phyloP scores from a whole-genome alignment of 441 rosid genomes.

The Adansonia madagascariensis region DNA sequence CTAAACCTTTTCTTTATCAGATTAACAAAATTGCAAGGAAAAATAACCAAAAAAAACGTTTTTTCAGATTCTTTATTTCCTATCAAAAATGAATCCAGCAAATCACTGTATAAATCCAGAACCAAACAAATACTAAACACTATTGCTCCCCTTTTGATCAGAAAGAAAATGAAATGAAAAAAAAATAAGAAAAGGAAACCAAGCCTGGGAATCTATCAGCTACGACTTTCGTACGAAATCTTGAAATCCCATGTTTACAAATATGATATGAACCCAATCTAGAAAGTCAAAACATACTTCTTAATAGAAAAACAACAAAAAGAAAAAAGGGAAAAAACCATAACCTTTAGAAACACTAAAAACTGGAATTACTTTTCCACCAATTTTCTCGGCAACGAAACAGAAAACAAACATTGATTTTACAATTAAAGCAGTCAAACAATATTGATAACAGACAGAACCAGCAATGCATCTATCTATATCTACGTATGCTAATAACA shows the following conservation, averaged over 20 bases:
- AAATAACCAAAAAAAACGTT: too few species aligned
- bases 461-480: too few species aligned
- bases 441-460: neutral
- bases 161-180: conserved; percentile 4
- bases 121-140: neutral
- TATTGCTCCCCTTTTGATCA: conserved; percentile 2
- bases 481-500: neutral
- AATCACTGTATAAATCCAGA: neutral
- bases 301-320: neutral
- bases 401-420: conserved; percentile 8
- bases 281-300: neutral
- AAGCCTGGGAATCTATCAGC: conserved; percentile 24
- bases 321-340: neutral
- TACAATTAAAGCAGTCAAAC: conserved; percentile 1
- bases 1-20: conserved; percentile 2
- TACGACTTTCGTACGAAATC: conserved; percentile 27
- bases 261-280: neutral
- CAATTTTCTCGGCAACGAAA: conserved; percentile 27
- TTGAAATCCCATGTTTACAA: conserved; percentile 8
- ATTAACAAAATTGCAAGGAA: neutral
- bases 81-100: conserved; percentile 11
- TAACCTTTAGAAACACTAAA: neutral
- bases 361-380: conserved; percentile 15
- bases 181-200: neutral
- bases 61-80: conserved; percentile 15